These are phyloP conservation scores for Hanseniaspora gamundiae DNA, from an alignment of 1,139 yeast species.

Conservation along the genomic window DNA sequence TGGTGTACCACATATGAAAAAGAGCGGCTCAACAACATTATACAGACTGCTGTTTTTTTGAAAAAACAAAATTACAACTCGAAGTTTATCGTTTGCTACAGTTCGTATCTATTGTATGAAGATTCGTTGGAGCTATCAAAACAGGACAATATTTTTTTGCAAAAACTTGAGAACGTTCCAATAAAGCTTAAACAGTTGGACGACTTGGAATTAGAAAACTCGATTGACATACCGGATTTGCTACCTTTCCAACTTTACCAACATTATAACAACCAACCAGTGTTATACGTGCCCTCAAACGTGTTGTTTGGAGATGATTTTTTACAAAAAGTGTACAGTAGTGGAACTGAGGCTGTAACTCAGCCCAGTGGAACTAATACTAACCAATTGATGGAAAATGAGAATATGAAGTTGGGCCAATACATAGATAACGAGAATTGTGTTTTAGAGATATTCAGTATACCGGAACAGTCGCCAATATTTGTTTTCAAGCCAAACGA, in stretches of 20 bases:
- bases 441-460: constrained; percentile 11
- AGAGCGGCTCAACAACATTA: neutral
- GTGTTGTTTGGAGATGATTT: neutral
- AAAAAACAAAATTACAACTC: neutral
- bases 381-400: too few relatives aligned
- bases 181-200: neutral
- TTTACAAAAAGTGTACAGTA: neutral
- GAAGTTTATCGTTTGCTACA: neutral
- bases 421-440: constrained; percentile 18
- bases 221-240: neutral
- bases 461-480: constrained; percentile 13
- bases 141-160: neutral
- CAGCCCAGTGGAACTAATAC: too few relatives aligned
- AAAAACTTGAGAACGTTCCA: neutral
- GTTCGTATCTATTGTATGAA: neutral
- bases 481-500: constrained; percentile 19
- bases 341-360: too few relatives aligned
- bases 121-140: neutral
- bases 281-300: neutral
- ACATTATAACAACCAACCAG: neutral
- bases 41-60: neutral
- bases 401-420: neutral
- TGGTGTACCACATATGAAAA: neutral
- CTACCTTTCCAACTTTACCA: neutral
- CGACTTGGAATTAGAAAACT: neutral